phyloP scores from a whole-genome alignment of 176 grass and related monocot genomes.

The Pharus latifolius region DNA sequence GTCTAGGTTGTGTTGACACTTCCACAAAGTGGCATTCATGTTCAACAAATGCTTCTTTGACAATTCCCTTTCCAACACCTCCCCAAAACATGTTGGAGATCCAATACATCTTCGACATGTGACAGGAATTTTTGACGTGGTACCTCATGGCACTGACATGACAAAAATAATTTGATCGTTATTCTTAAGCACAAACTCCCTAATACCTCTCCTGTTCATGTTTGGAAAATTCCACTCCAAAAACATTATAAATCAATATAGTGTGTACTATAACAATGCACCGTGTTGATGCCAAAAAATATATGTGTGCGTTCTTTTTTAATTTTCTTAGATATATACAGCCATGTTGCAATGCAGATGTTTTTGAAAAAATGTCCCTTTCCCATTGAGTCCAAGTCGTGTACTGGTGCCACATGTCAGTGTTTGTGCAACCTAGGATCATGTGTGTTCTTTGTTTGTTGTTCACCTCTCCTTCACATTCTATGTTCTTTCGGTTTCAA shows the following conservation, averaged over 20 bases:
- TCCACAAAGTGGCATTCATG: too few species aligned
- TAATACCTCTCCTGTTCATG: too few species aligned
- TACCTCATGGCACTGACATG: too few species aligned
- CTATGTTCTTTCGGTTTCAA: background rate
- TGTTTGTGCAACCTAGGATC: background rate
- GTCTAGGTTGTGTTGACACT: background rate
- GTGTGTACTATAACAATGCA: background rate
- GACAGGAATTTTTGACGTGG: too few species aligned
- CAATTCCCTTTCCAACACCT: background rate
- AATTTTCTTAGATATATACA: background rate
- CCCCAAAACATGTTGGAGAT: background rate
- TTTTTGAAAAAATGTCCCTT: too few species aligned
- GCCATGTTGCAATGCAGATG: background rate
- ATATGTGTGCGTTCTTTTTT: background rate
- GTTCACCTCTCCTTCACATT: background rate
- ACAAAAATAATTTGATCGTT: too few species aligned
- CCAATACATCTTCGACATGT: too few species aligned
- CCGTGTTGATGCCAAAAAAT: background rate
- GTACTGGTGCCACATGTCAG: too few species aligned
- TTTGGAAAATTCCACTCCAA: too few species aligned
- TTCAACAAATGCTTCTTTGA: conserved; percentile 1
- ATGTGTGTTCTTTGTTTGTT: background rate
- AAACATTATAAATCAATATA: background rate
- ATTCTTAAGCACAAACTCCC: too few species aligned
- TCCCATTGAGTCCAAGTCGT: too few species aligned